Conservation (phyloP, 192 early-diverging fungal species). For the Coemansia sp. region DNA sequence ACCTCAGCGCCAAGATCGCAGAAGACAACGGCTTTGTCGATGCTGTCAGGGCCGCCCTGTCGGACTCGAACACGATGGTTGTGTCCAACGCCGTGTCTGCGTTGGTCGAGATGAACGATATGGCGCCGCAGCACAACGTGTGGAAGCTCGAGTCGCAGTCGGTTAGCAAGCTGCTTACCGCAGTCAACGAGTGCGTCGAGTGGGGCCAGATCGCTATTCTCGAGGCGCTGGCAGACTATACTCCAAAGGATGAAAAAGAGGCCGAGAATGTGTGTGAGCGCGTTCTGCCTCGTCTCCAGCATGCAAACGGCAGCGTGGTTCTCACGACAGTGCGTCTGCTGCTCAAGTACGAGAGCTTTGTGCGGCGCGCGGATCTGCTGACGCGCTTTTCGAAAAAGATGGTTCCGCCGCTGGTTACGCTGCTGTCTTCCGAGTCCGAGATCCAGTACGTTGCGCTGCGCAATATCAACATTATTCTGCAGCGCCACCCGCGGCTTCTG, state of each 20-base stretch:
- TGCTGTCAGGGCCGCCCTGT: slow-evolving; percentile 81
- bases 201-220: slow-evolving; percentile 98
- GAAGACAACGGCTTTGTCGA: slow-evolving; percentile 94
- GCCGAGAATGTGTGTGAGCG: slow-evolving; percentile 88
- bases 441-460: slow-evolving; percentile 96
- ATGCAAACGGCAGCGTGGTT: slow-evolving; percentile 95
- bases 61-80: slow-evolving; percentile 96
- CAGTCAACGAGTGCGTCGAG: slow-evolving; percentile 97
- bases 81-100: slow-evolving; percentile 95
- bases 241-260: slow-evolving; percentile 73
- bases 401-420: slow-evolving; percentile 93
- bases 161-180: slow-evolving; percentile 83
- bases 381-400: slow-evolving; percentile 81
- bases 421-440: slow-evolving; percentile 85
- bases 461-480: slow-evolving; percentile 95
- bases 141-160: slow-evolving; percentile 72
- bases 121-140: slow-evolving; percentile 63
- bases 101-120: slow-evolving; percentile 86
- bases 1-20: slow-evolving; percentile 80
- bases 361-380: slow-evolving; percentile 70
- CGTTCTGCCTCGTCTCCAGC: slow-evolving; percentile 88
- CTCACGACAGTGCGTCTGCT: slow-evolving; percentile 81
- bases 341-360: slow-evolving; percentile 53
- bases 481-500: slow-evolving; percentile 82
- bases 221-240: slow-evolving; percentile 77